These are phyloP conservation scores for Fusarium stilboides DNA, from an alignment of 2,329 filamentous ascomycete genomes.

Conservation along the genomic window DNA sequence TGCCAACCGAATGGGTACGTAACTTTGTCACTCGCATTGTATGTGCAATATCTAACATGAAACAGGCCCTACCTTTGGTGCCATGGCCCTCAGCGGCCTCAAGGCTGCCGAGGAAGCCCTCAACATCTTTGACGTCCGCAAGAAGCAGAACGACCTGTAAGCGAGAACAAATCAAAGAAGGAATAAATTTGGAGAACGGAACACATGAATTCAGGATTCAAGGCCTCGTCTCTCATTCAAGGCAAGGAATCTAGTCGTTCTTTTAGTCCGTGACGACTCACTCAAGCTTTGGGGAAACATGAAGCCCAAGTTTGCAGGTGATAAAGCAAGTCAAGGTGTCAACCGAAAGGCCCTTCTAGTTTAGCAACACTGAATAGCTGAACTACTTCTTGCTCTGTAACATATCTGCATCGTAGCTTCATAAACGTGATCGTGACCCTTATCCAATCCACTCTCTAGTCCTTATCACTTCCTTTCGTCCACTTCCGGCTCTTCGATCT, in stretches of 20 bases:
- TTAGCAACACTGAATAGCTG: constrained; percentile 6
- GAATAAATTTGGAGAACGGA: not conserved
- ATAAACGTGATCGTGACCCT: not conserved
- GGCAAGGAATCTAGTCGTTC: constrained; percentile 31
- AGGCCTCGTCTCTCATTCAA: constrained; percentile 34
- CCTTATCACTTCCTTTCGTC: constrained; percentile 15
- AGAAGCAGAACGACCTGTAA: constrained; percentile 80
- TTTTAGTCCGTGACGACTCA: constrained; percentile 11
- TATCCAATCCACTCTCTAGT: too few relatives aligned
- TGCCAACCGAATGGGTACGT: constrained; percentile 86
- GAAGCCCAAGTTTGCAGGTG: not conserved
- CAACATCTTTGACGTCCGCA: constrained; percentile 81
- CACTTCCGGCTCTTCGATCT: not conserved
- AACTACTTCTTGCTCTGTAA: constrained; percentile 6
- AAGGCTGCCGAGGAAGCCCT: constrained; percentile 93
- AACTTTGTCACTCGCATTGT: accelerated
- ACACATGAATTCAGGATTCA: constrained; percentile 5
- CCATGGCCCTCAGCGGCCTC: constrained; percentile 89
- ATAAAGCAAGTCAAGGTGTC: constrained; percentile 4
- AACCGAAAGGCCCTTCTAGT: not conserved
- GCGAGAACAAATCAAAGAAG: not conserved
- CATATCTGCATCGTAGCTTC: not conserved
- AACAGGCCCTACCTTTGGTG: constrained; percentile 82
- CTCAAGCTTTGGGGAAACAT: not conserved
- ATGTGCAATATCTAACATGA: not conserved